Conservation (phyloP, 306 rosid genomes). For the Abrus precatorius region DNA sequence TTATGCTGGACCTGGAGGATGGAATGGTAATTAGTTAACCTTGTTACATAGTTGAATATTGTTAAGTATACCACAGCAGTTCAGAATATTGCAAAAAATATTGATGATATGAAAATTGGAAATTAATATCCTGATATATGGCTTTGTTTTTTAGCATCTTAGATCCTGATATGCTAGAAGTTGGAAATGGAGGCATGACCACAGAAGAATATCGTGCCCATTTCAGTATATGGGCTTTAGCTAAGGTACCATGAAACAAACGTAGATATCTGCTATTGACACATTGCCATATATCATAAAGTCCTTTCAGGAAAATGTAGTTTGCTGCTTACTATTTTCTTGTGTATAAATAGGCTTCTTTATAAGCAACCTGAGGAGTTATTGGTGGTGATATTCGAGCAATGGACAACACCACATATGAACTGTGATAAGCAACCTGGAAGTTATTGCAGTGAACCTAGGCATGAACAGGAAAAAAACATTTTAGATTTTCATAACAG, state of each 20-base stretch:
- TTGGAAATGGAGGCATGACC: slow-evolving; percentile 88
- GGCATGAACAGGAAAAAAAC: slow-evolving; percentile 49
- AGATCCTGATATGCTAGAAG: slow-evolving; percentile 94
- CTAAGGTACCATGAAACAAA: slow-evolving; percentile 59
- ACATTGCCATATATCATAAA: slow-evolving; percentile 19
- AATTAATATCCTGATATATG: too few species aligned
- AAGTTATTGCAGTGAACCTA: slow-evolving; percentile 84
- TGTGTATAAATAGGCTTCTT: slow-evolving; percentile 47
- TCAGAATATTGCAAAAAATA: too few species aligned
- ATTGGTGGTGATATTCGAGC: slow-evolving; percentile 82
- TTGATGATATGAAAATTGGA: too few species aligned
- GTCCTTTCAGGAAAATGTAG: background rate
- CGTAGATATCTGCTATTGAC: background rate
- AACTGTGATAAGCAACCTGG: slow-evolving; percentile 63
- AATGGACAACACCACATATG: slow-evolving; percentile 56
- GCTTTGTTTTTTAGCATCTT: background rate
- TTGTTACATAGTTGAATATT: too few species aligned
- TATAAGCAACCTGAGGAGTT: slow-evolving; percentile 35
- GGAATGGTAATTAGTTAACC: slow-evolving; percentile 68
- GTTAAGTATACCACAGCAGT: too few species aligned
- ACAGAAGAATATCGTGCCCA: slow-evolving; percentile 80
- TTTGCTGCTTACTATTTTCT: background rate
- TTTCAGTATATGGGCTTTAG: slow-evolving; percentile 85
- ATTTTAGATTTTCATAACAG: background rate
- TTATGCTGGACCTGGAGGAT: slow-evolving; percentile 83